Evolutionary conservation across 1,139 yeast species (phyloP).

Genomic region (Hyphopichia khmerensis): DNA sequence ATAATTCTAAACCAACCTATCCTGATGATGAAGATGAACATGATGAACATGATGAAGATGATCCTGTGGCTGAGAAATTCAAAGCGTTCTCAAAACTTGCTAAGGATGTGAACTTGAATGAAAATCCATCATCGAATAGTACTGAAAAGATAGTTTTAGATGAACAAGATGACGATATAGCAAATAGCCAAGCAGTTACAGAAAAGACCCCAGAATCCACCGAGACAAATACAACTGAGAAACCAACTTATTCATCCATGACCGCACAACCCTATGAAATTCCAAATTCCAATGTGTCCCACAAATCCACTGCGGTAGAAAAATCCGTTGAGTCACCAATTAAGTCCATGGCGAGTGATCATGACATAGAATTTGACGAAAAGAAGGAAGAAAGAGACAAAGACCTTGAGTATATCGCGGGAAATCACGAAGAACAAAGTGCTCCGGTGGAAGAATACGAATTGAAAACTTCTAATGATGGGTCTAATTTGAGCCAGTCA

Average conservation of each 20-base stretch:
- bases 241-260: not conserved
- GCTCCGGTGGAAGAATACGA: conserved; percentile 15
- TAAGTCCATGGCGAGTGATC: conserved; percentile 5
- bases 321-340: not conserved
- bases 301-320: not conserved
- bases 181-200: not conserved
- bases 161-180: conserved; percentile 5
- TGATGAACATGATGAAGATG: conserved; percentile 4
- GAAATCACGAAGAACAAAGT: conserved; percentile 12
- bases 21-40: conserved; percentile 1
- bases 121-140: not conserved
- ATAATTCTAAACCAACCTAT: conserved; percentile 7
- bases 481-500: not conserved
- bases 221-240: not conserved
- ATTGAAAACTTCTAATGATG: conserved; percentile 4
- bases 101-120: conserved; percentile 5
- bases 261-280: conserved; percentile 3
- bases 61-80: conserved; percentile 3
- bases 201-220: no score
- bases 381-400: not conserved
- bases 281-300: not conserved
- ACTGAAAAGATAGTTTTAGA: not conserved
- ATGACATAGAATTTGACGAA: not conserved
- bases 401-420: conserved; percentile 15
- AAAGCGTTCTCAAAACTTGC: not conserved